These are phyloP conservation scores for Moniliella sp. DNA, from an alignment of 1,284 basidiomycete genomes.

Conservation along the genomic window DNA sequence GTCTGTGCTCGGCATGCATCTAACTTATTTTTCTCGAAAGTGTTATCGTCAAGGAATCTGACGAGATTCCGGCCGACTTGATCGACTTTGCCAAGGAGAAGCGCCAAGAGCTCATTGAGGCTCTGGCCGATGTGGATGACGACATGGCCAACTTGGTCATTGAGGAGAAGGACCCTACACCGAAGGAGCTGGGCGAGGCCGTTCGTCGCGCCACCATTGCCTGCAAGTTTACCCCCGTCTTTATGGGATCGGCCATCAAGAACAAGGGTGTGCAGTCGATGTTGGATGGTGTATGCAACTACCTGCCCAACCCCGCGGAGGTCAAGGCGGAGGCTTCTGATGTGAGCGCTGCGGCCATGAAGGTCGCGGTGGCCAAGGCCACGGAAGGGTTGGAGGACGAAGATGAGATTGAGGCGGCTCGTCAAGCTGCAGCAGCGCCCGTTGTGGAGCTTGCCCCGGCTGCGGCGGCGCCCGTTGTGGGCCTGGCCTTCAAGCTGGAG, in stretches of 20 bases:
- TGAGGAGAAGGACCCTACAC: slow-evolving; percentile 40
- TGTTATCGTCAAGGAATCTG: slow-evolving; percentile 56
- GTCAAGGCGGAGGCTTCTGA: slow-evolving; percentile 62
- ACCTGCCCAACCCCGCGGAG: slow-evolving; percentile 75
- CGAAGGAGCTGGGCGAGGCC: slow-evolving; percentile 52
- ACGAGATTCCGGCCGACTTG: slow-evolving; percentile 65
- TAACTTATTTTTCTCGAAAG: slow-evolving; percentile 34
- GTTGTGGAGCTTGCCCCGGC: slow-evolving; percentile 21
- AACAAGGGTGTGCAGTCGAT: slow-evolving; percentile 88
- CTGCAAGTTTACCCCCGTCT: slow-evolving; percentile 85
- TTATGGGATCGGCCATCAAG: slow-evolving; percentile 89
- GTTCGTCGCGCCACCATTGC: slow-evolving; percentile 70
- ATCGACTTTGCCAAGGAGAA: slow-evolving; percentile 26
- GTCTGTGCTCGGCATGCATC: neutral
- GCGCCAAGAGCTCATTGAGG: slow-evolving; percentile 64
- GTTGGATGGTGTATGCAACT: slow-evolving; percentile 83
- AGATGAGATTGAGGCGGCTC: slow-evolving; percentile 5
- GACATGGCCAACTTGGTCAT: slow-evolving; percentile 75
- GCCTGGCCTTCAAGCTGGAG: slow-evolving; percentile 92
- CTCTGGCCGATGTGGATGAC: slow-evolving; percentile 87
- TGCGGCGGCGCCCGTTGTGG: slow-evolving; percentile 59
- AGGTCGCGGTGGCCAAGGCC: slow-evolving; percentile 16
- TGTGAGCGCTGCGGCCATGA: slow-evolving; percentile 42
- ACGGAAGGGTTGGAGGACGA: slow-evolving; percentile 9
- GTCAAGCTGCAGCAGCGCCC: slow-evolving; percentile 1